Evolutionary conservation across 129 eudicot species (phyloP), one percentile per base, ranked within the genome.

Genomic region (Artemisia annua): DNA sequence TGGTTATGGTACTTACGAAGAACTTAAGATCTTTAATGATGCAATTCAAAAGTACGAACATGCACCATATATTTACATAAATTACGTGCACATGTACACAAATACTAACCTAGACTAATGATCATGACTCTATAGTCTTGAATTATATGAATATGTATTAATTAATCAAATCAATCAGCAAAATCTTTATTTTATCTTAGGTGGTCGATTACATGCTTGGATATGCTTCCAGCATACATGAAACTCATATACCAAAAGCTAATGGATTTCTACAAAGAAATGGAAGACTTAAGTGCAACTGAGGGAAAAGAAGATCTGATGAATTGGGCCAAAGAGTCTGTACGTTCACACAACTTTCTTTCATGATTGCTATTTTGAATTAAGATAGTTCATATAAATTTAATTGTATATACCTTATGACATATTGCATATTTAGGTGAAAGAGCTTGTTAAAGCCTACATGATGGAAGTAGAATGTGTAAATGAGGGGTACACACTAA

Each of bases 391-490:
- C 3, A 2, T 3, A 15, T 62, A 24, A 1, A 24, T 61, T 16
- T 60, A 16, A 58, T 39, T 19, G 19, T 5, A 35, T 5, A 24
- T 72, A 2, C 3, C 14, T 2, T 73, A 50, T 15, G 55, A 4
- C 55, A 50, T 26, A 9, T 2, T 35, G 6, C 44, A 35, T 35
- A 2, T 48, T 48, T 2, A 66, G 75, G 30, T 30, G 66, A 79
- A 73, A 69, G 56, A 51, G 16, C 8, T 49, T 5, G 56, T 62
- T 17, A 66, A 17, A 6, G 11, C 62, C 44, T 79, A 79, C 73
- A 46, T 63, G 66, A 39, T 4, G 7, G 83, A 79, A 67, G 75
- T 75, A 2, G 69, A 79, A 35, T 79, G 83, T 56, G n/a, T n/a
- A 10, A 2, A 79, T 48, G 46, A 50, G 13, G 75, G 74, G 43